Evolutionary conservation across 169 alveolate genomes (phyloP), one percentile per base, ranked within the genome.

Genomic region (Plasmodium sp.): DNA sequence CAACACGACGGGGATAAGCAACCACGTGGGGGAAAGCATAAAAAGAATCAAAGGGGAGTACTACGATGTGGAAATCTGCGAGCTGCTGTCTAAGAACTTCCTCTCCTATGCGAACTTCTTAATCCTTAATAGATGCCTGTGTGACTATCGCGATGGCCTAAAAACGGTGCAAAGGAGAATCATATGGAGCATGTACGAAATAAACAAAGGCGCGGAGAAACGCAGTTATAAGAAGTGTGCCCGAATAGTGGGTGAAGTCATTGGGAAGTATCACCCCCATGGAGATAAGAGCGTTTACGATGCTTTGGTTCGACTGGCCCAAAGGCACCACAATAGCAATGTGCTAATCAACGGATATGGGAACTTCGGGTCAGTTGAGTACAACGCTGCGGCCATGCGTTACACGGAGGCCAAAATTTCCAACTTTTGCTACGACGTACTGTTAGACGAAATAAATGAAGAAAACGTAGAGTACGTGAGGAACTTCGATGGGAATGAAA

Each of bases 361-460:
- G 14, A 97, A 97, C 88, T 97, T 97, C 71, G 98, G 98, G 22
- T 95, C 98, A 0, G 96, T 95, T 31, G 98, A 97, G 82, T 97
- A 96, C 22, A 98, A 98, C 4, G 97, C 98, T 2, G 98, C 98
- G 6, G 98, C 98, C 2, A 97, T 97, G 98, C 83, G 98, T 77
- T 97, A 97, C 92, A 97, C 98, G 6, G 98, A 97, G 77, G 97
- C 98, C 82, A 73, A 97, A 34, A 86, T 97, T 48, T 74, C 81
- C 4, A 73, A 41, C 58, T 84, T 95, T 84, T 96, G 98, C 92
- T 96, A 96, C 80, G 96, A 95, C 74, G 80, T 95, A 3, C 90
- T 96, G 36, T 82, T 97, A 84, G 84, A 92, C 75, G 97, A 97
- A 74, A 81, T 97, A 54, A 88, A 82, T 54, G 94, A 84, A 43